Evolutionary conservation across 108 stramenopile genomes (phyloP).

Genomic region (Nitzschia inconspicua): DNA sequence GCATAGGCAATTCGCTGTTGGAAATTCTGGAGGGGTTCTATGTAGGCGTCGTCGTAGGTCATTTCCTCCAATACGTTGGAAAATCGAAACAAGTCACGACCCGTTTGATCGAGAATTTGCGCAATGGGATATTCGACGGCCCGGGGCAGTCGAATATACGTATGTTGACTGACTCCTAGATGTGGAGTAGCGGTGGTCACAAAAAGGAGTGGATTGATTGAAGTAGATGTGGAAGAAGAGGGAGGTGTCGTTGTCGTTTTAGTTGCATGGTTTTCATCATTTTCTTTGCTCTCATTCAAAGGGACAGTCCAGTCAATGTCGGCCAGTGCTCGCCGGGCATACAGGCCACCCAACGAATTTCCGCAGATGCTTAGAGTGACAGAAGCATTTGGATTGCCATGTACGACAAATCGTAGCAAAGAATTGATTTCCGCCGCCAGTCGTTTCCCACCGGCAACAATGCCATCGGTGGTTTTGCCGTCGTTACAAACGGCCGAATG

Average conservation of each 20-base stretch:
- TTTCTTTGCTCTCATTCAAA: conserved; percentile 2
- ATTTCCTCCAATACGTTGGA: conserved; percentile 41
- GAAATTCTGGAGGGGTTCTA: conserved; percentile 64
- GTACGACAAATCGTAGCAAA: conserved; percentile 22
- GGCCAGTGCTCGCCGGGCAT: conserved; percentile 65
- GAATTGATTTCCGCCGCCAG: conserved; percentile 59
- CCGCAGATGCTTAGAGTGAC: conserved; percentile 63
- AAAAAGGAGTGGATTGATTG: conserved; percentile 49
- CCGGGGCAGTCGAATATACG: conserved; percentile 64
- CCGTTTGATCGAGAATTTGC: conserved; percentile 42
- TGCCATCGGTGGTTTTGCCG: conserved; percentile 67
- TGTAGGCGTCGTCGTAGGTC: conserved; percentile 34
- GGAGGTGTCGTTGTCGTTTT: not conserved
- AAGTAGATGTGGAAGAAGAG: conserved; percentile 1
- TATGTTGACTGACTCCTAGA: conserved; percentile 63
- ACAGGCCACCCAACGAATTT: conserved; percentile 78
- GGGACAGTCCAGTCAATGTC: conserved; percentile 28
- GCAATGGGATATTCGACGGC: conserved; percentile 48
- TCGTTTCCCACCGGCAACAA: conserved; percentile 57
- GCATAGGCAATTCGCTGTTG: conserved; percentile 76
- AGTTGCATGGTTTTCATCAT: not conserved
- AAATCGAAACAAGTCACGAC: conserved; percentile 63
- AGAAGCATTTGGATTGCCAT: not conserved
- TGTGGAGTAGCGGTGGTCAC: conserved; percentile 79
- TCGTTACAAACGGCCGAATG: conserved; percentile 61